phyloP scores from a whole-genome alignment of 148 eudicot genomes.

The Cornus controversa region DNA sequence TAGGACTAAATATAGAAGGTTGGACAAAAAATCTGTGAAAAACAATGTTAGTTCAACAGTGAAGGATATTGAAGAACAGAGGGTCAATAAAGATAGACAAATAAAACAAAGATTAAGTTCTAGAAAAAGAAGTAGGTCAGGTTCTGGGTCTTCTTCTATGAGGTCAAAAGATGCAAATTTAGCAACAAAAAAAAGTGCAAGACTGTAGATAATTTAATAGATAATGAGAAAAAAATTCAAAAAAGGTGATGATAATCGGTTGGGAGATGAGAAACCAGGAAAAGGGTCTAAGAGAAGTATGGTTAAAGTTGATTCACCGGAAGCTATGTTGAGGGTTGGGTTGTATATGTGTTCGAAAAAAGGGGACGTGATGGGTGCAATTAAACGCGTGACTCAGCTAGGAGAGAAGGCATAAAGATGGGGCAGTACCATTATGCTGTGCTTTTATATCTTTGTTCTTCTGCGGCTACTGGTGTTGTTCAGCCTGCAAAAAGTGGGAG shows the following conservation, averaged over 20 bases:
- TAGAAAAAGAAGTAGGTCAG: conserved; percentile 24
- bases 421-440: conserved; percentile 76
- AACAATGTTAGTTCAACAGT: conserved; percentile 8
- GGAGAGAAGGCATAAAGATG: conserved; percentile 40
- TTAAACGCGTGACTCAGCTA: conserved; percentile 62
- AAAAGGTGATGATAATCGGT: conserved; percentile 10
- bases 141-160: conserved; percentile 25
- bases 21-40: conserved; percentile 10
- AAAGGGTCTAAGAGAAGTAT: conserved; percentile 43
- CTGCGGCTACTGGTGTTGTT: conserved; percentile 80
- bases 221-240: conserved; percentile 8
- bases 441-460: conserved; percentile 79
- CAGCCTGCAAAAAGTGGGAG: conserved; percentile 79
- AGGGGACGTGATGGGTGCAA: conserved; percentile 82
- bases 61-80: conserved; percentile 22
- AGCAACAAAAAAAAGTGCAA: not conserved
- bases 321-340: conserved; percentile 40
- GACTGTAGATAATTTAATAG: not conserved
- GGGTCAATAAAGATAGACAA: conserved; percentile 25
- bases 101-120: conserved; percentile 18
- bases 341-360: conserved; percentile 76
- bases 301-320: conserved; percentile 37
- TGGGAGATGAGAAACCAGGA: conserved; percentile 32
- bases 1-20: conserved; percentile 29
- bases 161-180: conserved; percentile 21